Evolutionary conservation across 2,329 filamentous ascomycete genomes (phyloP), one percentile per base, ranked within the genome.

Genomic region (Colletotrichum euphorbiae): DNA sequence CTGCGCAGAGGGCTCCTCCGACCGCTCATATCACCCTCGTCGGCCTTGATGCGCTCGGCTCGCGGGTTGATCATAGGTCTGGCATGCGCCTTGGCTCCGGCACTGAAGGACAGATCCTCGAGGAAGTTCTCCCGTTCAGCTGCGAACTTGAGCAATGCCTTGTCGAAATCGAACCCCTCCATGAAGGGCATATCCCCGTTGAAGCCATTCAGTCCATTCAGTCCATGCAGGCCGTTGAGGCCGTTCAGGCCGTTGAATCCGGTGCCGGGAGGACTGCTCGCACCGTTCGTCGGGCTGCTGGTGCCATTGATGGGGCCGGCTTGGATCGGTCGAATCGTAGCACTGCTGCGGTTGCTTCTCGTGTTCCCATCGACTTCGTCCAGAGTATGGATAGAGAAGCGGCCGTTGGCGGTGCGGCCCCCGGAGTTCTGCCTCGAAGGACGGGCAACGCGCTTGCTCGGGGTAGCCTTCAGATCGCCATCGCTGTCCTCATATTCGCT

Each of bases 121-220:
- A 98, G 83, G 75, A 99, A 99, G 69, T 91, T 91, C 74, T 99
- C 96, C 71, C 96, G 87, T 82, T 98, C 95, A n/a, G 91, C 91
- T 51, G 96, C 94, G 78, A 99, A 99, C 81, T 98, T 98, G 75
- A 94, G 83, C 72, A 99, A 85, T 28, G 96, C 95, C 75, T 92
- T 90, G 77, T 98, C 96, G 75, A 99, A 99, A 78, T 98, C 96
- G 75, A 93, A 93, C 66, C 80, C 81, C 70, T 86, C 79, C 38
- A 82, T 73, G 33, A 70, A 70, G 9, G 55, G 61, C 3, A 62
- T 61, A n/a, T 68, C 65, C 15, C 60, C 65, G 48, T 54, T 48
- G 36, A 68, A 46, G n/a, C 65, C 65, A 19, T 56, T 45, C 48
- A 76, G 73, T 43, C 79, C 79, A 21, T 78, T 28, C 28, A 68